phyloP scores from a whole-genome alignment of 148 eudicot genomes.

The Limonium bicolor region DNA sequence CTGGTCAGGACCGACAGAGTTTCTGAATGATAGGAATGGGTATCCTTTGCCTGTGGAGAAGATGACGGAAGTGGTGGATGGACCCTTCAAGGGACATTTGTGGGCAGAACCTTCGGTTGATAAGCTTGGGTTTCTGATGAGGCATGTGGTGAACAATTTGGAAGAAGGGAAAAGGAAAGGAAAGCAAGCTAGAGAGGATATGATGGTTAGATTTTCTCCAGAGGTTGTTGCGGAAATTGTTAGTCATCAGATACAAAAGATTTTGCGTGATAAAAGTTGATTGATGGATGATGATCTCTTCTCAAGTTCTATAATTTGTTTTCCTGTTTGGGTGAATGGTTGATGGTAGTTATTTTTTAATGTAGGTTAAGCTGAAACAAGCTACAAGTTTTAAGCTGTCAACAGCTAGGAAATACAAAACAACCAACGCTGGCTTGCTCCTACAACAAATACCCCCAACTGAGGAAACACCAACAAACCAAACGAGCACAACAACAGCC shows the following conservation, averaged over 20 bases:
- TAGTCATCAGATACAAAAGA: constrained; percentile 11
- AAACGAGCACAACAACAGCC: too few species aligned
- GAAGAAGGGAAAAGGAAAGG: constrained; percentile 54
- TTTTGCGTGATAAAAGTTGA: constrained; percentile 10
- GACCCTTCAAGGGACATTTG: constrained; percentile 59
- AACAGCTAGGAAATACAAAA: too few species aligned
- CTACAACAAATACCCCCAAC: too few species aligned
- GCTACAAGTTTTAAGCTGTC: too few species aligned
- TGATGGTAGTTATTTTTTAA: too few species aligned
- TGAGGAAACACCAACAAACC: too few species aligned
- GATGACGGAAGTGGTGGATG: constrained; percentile 45
- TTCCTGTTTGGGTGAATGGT: too few species aligned
- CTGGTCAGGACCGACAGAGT: constrained; percentile 72
- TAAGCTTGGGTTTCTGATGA: constrained; percentile 35
- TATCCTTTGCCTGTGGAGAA: constrained; percentile 36
- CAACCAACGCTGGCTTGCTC: too few species aligned
- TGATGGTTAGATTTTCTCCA: constrained; percentile 31
- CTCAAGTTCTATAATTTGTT: too few species aligned
- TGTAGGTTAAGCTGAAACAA: too few species aligned
- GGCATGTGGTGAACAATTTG: constrained; percentile 28
- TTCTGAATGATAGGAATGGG: constrained; percentile 40
- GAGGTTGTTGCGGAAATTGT: constrained; percentile 34
- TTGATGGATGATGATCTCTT: too few species aligned
- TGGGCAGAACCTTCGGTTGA: constrained; percentile 79
- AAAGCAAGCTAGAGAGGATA: constrained; percentile 32